Evolutionary conservation across 495 filamentous ascomycete species (phyloP), one percentile per base, ranked within the genome.

Genomic region (Neurospora sp.): DNA sequence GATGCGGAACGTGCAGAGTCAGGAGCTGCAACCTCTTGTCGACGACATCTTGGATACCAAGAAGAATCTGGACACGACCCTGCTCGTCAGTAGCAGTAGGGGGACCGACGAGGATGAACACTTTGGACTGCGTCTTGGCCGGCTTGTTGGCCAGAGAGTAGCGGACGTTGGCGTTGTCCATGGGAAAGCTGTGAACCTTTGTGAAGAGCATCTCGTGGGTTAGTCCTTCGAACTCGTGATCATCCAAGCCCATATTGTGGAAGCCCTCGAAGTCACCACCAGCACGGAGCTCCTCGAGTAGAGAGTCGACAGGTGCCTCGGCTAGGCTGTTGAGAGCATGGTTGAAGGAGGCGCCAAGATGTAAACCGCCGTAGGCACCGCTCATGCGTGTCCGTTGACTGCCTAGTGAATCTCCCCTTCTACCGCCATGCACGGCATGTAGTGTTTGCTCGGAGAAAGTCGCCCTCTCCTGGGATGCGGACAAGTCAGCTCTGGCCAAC

Each of bases 401-500:
- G 74, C 92, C 92, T 59, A 95, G 88, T 39, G 96, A 98, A 54
- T 94, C 89, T 42, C 75, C 78, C 88, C 90, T 75, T 87, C 84
- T 74, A n/a, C 81, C 80, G 39, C 77, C 85, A 84, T 87, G 80
- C 83, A 83, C 72, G 39, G 81, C 76, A 73, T 82, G 86, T 40
- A 78, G 86, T 84, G 72, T 85, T 85, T 92, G 88, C 70, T 94
- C 93, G 14, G 88, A 86, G 77, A 95, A 96, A 23, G 89, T 87
- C 4, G 90, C 85, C 71, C 92, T 87, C 72, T 94, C 93, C 69
- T 93, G 92, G 27, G 88, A 87, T 35, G 86, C 90, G 0, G 93
- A 95, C 14, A 98, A 83, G 78, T 98, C 95, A 27, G 94, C 91
- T 75, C 95, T 87, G n/a, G 96, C 92, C 71, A 98, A 87, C 73